These are phyloP conservation scores for Auriscalpium orientale DNA, from an alignment of 768 basidiomycete genomes.

Conservation along the genomic window DNA sequence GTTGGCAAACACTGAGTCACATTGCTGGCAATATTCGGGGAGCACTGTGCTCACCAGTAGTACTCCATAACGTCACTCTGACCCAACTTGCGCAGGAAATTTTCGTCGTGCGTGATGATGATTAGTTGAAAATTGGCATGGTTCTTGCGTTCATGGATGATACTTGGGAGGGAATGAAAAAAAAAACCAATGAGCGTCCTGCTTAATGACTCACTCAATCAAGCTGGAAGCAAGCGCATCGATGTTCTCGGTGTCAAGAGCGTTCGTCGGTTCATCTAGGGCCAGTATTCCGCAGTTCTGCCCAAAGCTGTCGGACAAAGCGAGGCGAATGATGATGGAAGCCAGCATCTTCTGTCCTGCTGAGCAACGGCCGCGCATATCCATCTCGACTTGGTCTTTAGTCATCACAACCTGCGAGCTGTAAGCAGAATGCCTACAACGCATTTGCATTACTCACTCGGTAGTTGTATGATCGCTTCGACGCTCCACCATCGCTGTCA, in stretches of 20 bases:
- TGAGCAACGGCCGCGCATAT: constrained; percentile 97
- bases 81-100: constrained; percentile 85
- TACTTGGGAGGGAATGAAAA: constrained; percentile 38
- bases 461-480: constrained; percentile 95
- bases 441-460: constrained; percentile 46
- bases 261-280: constrained; percentile 96
- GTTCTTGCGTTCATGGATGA: constrained; percentile 86
- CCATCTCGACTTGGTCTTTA: constrained; percentile 98
- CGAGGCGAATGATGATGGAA: constrained; percentile 94
- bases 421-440: constrained; percentile 4
- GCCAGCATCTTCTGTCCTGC: constrained; percentile 99
- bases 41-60: constrained; percentile 64
- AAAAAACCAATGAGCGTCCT: background rate
- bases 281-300: constrained; percentile 98
- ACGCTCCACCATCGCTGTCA: constrained; percentile 84
- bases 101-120: constrained; percentile 96
- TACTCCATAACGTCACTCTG: constrained; percentile 91
- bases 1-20: background rate
- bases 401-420: constrained; percentile 87
- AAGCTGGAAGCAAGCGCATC: constrained; percentile 88
- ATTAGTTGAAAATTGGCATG: constrained; percentile 94
- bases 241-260: constrained; percentile 92
- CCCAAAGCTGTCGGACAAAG: constrained; percentile 94
- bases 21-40: too few relatives aligned
- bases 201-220: constrained; percentile 61